A percentile compares a stretch with the other conserved stretches of the same genome.
Evolutionary conservation across 495 filamentous ascomycete genomes (phyloP).

Genomic region (Massariosphaeria phaeospora): DNA sequence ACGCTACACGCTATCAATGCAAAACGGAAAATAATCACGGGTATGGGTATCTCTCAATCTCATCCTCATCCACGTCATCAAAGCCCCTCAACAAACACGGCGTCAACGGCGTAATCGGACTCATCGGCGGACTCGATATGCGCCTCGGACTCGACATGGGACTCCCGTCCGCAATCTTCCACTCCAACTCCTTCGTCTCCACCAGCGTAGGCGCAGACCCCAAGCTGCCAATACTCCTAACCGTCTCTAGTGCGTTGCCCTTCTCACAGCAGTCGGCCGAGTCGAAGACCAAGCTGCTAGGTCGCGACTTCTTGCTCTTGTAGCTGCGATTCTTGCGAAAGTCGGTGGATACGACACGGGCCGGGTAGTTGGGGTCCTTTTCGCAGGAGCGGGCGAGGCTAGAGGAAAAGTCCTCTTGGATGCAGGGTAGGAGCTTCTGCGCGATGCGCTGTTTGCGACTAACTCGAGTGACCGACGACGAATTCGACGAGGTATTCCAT

Average conservation of each 20-base stretch:
- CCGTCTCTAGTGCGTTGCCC: slow-evolving; percentile 24
- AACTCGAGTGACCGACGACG: slow-evolving; percentile 24
- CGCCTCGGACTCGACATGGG: slow-evolving; percentile 21
- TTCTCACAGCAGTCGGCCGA: slow-evolving; percentile 24
- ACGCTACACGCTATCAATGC: too few relatives aligned
- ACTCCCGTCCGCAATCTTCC: slow-evolving; percentile 17
- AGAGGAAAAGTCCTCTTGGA: slow-evolving; percentile 27
- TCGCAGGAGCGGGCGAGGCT: slow-evolving; percentile 4
- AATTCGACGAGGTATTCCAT: slow-evolving; percentile 29
- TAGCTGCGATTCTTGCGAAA: slow-evolving; percentile 14
- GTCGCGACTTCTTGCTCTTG: slow-evolving; percentile 14
- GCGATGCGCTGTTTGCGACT: slow-evolving; percentile 15
- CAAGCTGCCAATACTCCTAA: slow-evolving; percentile 27
- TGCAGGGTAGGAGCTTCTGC: slow-evolving; percentile 27
- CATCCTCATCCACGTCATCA: slow-evolving; percentile 26
- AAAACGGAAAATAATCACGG: slow-evolving; percentile 11
- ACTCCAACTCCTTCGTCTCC: slow-evolving; percentile 19
- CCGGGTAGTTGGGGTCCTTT: slow-evolving; percentile 13
- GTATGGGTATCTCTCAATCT: slow-evolving; percentile 28
- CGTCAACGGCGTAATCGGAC: slow-evolving; percentile 25
- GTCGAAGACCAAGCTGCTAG: slow-evolving; percentile 20
- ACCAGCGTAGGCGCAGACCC: slow-evolving; percentile 27
- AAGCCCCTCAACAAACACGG: slow-evolving; percentile 22
- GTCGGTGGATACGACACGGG: slow-evolving; percentile 12
- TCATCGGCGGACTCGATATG: slow-evolving; percentile 24